Evolutionary conservation across 176 grass and related monocot genomes (phyloP), one percentile per base, ranked within the genome.

Genomic region (Phoenix dactylifera): DNA sequence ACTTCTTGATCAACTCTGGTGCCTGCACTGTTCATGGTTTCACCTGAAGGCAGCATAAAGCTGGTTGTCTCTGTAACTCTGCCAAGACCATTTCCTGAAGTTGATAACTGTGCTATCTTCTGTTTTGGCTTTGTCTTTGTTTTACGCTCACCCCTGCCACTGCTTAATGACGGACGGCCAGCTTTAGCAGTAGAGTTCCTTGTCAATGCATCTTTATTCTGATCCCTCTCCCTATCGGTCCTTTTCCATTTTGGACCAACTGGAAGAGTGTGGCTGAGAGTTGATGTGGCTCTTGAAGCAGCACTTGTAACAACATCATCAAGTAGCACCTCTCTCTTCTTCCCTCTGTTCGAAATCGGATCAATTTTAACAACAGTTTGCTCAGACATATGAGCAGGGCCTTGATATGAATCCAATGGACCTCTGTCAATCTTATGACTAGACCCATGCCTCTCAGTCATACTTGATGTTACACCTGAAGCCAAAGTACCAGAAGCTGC

Each of bases 101-200:
- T 74, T 50, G 90, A 95, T 77, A 95, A 59, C 26, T 95, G 76
- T 0, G 70, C 76, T 53, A 86, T 70, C 67, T 89, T 89, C 64
- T 95, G 90, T 78, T 89, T 95, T 4, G 77, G 74, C 54, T 89
- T 95, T 58, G 77, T 67, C 76, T 95, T 95, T 16, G 76, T 78
- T 75, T 89, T 95, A 5, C 77, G 73, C 35, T 95, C 90, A 2
- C 79, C 88, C 71, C 82, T 89, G 24, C 75, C 71, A 35, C 82
- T 66, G 59, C 86, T 75, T 76, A 79, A 80, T 15, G 90, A 85
- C 9, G 76, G 80, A 18, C 77, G 85, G n/a, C 85, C 80, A 60
- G 67, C 74, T 70, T 81, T 95, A 44, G 67, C 50, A 69, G 69
- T 52, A 22, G 86, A 84, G 25, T 81, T 81, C 68, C 78, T 89